phyloP scores from a whole-genome alignment of 192 early-diverging fungal genomes.

The Coemansia sp. region DNA sequence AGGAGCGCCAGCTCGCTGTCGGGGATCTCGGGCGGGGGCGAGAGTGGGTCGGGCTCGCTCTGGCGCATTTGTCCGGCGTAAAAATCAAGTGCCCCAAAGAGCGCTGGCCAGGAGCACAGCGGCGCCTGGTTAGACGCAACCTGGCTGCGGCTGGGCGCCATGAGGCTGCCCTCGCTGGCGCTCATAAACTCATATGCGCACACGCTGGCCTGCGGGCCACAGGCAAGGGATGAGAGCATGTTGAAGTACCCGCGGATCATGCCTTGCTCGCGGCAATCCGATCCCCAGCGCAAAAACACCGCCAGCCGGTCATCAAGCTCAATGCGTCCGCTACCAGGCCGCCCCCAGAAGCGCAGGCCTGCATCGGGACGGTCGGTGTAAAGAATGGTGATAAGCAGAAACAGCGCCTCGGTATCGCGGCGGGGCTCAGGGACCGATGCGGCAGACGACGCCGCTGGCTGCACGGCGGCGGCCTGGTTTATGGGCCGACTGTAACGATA shows the following conservation, averaged over 20 bases:
- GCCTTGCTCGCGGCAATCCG: constrained; percentile 56
- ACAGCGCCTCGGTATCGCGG: constrained; percentile 67
- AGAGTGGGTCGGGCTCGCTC: constrained; percentile 25
- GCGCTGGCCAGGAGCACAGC: constrained; percentile 73
- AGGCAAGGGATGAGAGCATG: constrained; percentile 78
- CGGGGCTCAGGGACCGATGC: constrained; percentile 27
- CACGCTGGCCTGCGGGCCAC: constrained; percentile 65
- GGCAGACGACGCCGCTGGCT: constrained; percentile 3
- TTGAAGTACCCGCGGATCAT: constrained; percentile 72
- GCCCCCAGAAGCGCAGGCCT: constrained; percentile 67
- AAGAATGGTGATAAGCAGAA: constrained; percentile 66
- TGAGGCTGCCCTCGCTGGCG: constrained; percentile 10
- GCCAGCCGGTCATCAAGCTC: constrained; percentile 55
- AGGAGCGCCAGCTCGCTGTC: constrained; percentile 71
- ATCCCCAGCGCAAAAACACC: constrained; percentile 63
- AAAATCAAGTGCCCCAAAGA: constrained; percentile 71
- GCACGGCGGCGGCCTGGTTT: constrained; percentile 6
- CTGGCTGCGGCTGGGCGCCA: constrained; percentile 36
- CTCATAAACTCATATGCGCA: constrained; percentile 59
- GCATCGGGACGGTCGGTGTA: constrained; percentile 74
- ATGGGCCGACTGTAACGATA: constrained; percentile 32
- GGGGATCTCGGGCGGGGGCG: constrained; percentile 53
- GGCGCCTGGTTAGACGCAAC: constrained; percentile 38
- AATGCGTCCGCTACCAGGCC: constrained; percentile 9
- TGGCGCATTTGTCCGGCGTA: constrained; percentile 57